Conservation (phyloP, 179 eudicot genomes). For the Carnegiea gigantea region DNA sequence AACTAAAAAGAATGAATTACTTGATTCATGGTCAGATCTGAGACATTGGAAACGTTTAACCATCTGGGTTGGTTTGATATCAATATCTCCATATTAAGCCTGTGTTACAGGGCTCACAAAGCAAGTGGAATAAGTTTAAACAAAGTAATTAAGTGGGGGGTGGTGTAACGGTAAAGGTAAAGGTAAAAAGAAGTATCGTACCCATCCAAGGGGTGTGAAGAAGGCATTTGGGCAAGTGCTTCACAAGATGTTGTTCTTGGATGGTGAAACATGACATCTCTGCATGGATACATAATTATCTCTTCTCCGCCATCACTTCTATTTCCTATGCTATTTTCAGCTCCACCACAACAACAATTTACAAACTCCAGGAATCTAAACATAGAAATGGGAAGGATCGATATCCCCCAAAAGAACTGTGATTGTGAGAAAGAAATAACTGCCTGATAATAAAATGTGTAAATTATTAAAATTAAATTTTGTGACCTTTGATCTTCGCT, state of each 20-base stretch:
- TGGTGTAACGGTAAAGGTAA: neutral
- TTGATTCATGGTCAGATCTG: conserved; percentile 42
- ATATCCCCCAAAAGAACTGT: neutral
- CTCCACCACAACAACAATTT: conserved; percentile 81
- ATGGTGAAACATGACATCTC: conserved; percentile 67
- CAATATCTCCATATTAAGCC: conserved; percentile 66
- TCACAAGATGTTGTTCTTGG: conserved; percentile 61
- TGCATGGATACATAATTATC: conserved; percentile 49
- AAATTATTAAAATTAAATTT: neutral
- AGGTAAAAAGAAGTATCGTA: conserved; percentile 5
- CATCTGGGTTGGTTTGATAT: conserved; percentile 77
- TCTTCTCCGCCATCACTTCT: conserved; percentile 43
- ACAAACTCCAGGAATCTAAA: conserved; percentile 73
- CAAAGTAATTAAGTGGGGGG: neutral
- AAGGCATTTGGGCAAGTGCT: conserved; percentile 67
- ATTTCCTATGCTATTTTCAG: conserved; percentile 32
- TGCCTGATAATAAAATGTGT: too few species aligned
- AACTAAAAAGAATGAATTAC: conserved; percentile 30
- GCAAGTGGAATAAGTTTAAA: neutral
- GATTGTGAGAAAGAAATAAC: too few species aligned
- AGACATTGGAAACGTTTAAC: conserved; percentile 64
- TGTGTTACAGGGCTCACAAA: conserved; percentile 23
- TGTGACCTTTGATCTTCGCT: conserved; percentile 80
- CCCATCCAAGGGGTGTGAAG: conserved; percentile 79
- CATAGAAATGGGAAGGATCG: neutral